A percentile compares a stretch with the other conserved stretches of the same genome.
These are phyloP conservation scores for Xerocomus brunneocitrinus DNA, from an alignment of 768 basidiomycete genomes.

Conservation along the genomic window DNA sequence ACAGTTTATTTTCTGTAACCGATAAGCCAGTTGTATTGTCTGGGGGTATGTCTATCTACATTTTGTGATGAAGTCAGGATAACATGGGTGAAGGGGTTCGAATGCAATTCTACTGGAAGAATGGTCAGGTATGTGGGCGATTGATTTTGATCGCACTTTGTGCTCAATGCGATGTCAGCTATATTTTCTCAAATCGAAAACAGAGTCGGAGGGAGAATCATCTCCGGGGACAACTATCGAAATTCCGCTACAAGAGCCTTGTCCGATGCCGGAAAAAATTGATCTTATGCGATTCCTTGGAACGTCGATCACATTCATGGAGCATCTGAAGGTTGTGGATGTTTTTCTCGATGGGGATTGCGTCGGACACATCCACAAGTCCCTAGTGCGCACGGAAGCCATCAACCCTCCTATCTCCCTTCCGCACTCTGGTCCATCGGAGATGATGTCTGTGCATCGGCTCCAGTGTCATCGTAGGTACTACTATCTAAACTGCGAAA, in stretches of 20 bases:
- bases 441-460: background rate
- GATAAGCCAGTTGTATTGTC: slow-evolving; percentile 75
- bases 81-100: background rate
- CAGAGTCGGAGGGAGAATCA: background rate
- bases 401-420: slow-evolving; percentile 21
- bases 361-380: slow-evolving; percentile 60
- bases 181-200: slow-evolving; percentile 17
- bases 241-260: slow-evolving; percentile 75
- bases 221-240: slow-evolving; percentile 59
- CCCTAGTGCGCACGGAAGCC: slow-evolving; percentile 41
- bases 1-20: slow-evolving; percentile 74
- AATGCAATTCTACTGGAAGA: background rate
- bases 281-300: slow-evolving; percentile 86
- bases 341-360: slow-evolving; percentile 74
- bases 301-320: slow-evolving; percentile 91
- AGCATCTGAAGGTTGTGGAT: slow-evolving; percentile 63
- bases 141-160: background rate
- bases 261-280: slow-evolving; percentile 68
- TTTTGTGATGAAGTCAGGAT: background rate
- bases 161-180: background rate
- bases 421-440: background rate
- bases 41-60: background rate
- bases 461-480: background rate
- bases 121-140: background rate
- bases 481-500: background rate